phyloP scores from a whole-genome alignment of 1,284 basidiomycete genomes.

The Lentinula novae-zelandiae region DNA sequence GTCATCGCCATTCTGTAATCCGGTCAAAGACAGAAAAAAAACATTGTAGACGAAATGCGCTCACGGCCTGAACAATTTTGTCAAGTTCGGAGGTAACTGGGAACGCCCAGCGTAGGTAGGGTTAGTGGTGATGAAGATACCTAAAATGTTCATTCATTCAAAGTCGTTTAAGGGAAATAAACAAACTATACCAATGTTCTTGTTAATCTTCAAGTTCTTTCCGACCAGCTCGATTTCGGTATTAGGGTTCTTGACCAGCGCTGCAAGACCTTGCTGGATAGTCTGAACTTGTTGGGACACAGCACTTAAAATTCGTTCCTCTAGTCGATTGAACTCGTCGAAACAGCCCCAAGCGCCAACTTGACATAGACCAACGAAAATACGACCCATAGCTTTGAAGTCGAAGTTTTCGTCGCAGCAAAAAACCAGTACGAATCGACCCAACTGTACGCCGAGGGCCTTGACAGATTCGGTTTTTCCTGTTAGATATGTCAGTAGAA shows the following conservation, averaged over 20 bases:
- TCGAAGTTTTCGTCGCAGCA: constrained; percentile 99
- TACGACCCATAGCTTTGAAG: constrained; percentile 99
- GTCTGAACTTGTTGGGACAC: constrained; percentile 99
- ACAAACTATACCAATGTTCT: constrained; percentile 72
- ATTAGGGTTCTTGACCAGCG: constrained; percentile 77
- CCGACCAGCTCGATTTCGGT: constrained; percentile 96
- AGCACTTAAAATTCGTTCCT: constrained; percentile 96
- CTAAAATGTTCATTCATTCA: constrained; percentile 30
- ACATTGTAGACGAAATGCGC: constrained; percentile 25
- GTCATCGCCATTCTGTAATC: constrained; percentile 94
- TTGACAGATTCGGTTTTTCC: constrained; percentile 99
- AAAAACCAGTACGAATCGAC: constrained; percentile 97
- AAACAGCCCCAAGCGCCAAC: constrained; percentile 99
- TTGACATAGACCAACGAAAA: constrained; percentile 97
- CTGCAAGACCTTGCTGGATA: constrained; percentile 92
- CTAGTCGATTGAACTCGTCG: constrained; percentile 97
- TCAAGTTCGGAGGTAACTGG: constrained; percentile 94
- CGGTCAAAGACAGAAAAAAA: constrained; percentile 2
- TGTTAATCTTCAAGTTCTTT: constrained; percentile 89
- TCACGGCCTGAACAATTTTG: constrained; percentile 89
- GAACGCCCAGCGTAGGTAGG: constrained; percentile 98
- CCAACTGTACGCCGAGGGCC: constrained; percentile 95
- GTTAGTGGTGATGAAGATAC: constrained; percentile 97
- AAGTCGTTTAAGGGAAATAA: background rate
- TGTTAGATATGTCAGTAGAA: constrained; percentile 23